Evolutionary conservation across 2,329 filamentous ascomycete genomes (phyloP), one percentile per base, ranked within the genome.

Genomic region (Apiospora hydei): DNA sequence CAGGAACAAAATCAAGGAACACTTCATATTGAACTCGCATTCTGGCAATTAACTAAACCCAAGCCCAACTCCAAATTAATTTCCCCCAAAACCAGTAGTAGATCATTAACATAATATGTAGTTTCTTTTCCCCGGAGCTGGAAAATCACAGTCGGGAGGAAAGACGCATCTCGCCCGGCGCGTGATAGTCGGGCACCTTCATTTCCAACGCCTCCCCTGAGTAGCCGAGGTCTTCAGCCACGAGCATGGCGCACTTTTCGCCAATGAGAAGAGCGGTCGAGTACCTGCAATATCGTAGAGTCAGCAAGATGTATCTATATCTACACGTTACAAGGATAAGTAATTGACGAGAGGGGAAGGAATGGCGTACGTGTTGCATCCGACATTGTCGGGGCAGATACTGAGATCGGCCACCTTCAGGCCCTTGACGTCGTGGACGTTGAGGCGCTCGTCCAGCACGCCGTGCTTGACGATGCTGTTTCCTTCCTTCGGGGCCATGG

Each of bases 391-490:
- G 0, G 93, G 92, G 81, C 92, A 94, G 84, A 94, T 93, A 69
- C 88, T 91, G 64, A 94, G 82, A 81, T 95, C 93, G 16, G 92
- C 92, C 34, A 94, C 92, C 87, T 94, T 94, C 77, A 95, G 87
- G 21, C 91, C 90, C 85, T 93, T 88, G 75, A 94, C 92, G 69
- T 92, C 93, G 79, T 94, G 91, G 3, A 95, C 92, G 76, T 94
- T 94, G 71, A 95, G 87, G 73, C 92, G 89, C 82, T 94, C 92
- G 78, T 95, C 93, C 49, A 95, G 83, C 0, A 95, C 93, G 73
- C 93, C 93, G 77, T 94, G 92, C 84, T 93, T 93, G 81, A 95
- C 92, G 78, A 95, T 93, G 77, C 88, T 91, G 84, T 94, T 95
- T 73, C 93, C 93, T 78, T 94, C 88, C 73, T 84, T 87, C 5